phyloP scores from a whole-genome alignment of 176 grass and related monocot species.

The Hordeum vulgare region MorexV3_pseudomolecules_assembly NC_058518.1:475391909-475392408 shows the following conservation, averaged over 20 bases:
- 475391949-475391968: slow-evolving; percentile 68
- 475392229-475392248: not conserved
- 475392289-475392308: not conserved
- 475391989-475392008: not conserved
- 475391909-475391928: slow-evolving; percentile 45
- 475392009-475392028: not conserved
- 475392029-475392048: too few relatives aligned
- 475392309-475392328: not conserved
- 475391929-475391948: slow-evolving; percentile 76
- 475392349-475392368: not conserved
- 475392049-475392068: not conserved
- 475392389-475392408: too few relatives aligned
- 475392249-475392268: not conserved
- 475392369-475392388: too few relatives aligned
- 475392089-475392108: slow-evolving; percentile 96
- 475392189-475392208: not conserved
- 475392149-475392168: not conserved
- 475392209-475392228: not conserved
- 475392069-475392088: slow-evolving; percentile 53
- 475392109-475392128: slow-evolving; percentile 81
- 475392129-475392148: slow-evolving; percentile 52
- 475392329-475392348: too few relatives aligned
- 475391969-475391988: slow-evolving; percentile 72
- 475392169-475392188: not conserved
- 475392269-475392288: not conserved